Conservation (phyloP, 179 eudicot species). For the Beta lomatogona region DNA sequence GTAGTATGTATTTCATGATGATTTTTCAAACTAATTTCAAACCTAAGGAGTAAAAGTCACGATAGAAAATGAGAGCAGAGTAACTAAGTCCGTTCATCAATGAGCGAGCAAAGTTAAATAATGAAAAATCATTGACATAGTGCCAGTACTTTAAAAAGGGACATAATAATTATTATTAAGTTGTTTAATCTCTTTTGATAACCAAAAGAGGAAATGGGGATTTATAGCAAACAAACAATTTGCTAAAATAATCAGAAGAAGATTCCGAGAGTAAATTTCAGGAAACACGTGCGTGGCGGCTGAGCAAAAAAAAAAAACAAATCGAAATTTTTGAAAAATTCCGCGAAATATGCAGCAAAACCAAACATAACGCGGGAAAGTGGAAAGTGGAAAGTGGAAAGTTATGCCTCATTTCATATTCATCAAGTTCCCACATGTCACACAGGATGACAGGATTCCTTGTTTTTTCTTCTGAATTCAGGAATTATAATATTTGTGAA, state of each 20-base stretch:
- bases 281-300: constrained; percentile 4
- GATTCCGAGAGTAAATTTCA: neutral
- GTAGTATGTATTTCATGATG: no score
- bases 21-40: no score
- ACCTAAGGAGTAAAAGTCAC: no score
- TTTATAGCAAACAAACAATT: neutral
- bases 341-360: neutral
- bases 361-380: constrained; percentile 15
- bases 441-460: constrained; percentile 16
- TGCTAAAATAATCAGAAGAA: neutral
- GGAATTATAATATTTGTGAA: neutral
- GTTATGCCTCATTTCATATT: constrained; percentile 14
- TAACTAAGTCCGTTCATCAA: neutral
- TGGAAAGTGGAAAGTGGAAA: constrained; percentile 24
- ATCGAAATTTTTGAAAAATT: neutral
- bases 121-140: neutral
- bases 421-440: constrained; percentile 5
- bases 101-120: neutral
- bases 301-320: neutral
- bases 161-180: neutral
- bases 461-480: neutral
- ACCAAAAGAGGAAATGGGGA: neutral
- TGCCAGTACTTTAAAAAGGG: neutral
- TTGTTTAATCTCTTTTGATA: neutral
- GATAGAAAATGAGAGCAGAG: no score